Conservation (phyloP, 129 eudicot genomes). For the Solidago caesia region DNA sequence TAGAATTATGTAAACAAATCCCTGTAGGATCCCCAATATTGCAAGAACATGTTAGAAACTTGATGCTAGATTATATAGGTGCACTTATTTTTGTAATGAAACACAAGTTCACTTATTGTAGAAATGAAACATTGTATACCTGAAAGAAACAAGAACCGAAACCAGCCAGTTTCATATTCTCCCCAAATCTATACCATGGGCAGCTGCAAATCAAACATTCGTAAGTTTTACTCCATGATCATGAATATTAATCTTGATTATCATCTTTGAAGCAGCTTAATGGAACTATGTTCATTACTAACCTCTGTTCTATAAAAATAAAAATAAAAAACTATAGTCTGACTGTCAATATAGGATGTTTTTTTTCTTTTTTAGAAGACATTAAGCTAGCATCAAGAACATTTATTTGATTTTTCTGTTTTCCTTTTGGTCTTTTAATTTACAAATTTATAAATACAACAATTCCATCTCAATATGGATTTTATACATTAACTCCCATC, state of each 20-base stretch:
- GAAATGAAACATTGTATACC: constrained; percentile 37
- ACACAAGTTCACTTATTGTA: not conserved
- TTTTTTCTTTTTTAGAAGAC: not conserved
- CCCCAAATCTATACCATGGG: constrained; percentile 94
- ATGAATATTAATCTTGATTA: not conserved
- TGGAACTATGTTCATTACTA: not conserved
- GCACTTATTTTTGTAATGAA: not conserved
- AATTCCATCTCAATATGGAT: too few relatives aligned
- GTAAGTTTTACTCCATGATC: not conserved
- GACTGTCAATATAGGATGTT: not conserved
- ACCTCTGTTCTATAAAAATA: not conserved
- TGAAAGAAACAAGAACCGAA: constrained; percentile 85
- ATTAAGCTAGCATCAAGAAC: constrained; percentile 18
- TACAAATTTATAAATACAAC: too few relatives aligned
- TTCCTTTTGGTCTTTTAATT: too few relatives aligned
- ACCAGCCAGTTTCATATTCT: constrained; percentile 93
- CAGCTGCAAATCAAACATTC: constrained; percentile 53
- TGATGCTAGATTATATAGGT: not conserved
- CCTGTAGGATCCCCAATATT: constrained; percentile 46
- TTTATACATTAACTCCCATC: too few relatives aligned
- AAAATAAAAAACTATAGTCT: not conserved
- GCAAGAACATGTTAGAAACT: constrained; percentile 19
- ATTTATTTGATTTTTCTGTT: not conserved
- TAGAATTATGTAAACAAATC: constrained; percentile 48
- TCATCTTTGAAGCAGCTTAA: not conserved